Conservation (phyloP, 192 early-diverging fungal species). For the Powellomyces hirtus region DNA sequence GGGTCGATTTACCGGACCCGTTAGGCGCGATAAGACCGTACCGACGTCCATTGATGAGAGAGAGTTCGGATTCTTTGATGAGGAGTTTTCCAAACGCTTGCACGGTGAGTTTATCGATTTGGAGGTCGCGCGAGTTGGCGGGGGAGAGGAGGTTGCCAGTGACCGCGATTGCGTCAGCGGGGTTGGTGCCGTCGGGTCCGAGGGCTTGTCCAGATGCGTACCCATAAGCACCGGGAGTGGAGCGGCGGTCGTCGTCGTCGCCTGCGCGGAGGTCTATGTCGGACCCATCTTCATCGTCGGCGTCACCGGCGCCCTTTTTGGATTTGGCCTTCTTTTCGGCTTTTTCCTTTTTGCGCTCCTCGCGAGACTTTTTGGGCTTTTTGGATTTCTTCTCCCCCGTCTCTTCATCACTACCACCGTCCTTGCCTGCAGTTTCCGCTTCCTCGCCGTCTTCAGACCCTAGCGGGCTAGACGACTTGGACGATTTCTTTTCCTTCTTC, state of each 20-base stretch:
- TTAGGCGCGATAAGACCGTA: slow-evolving; percentile 70
- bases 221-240: slow-evolving; percentile 21
- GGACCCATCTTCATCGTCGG: slow-evolving; percentile 1
- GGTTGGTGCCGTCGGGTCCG: slow-evolving; percentile 30
- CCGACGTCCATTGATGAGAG: slow-evolving; percentile 48
- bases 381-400: slow-evolving; percentile 10
- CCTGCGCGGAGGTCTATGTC: no score
- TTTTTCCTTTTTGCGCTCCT: slow-evolving; percentile 34
- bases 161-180: slow-evolving; percentile 26
- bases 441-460: background rate
- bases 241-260: slow-evolving; percentile 14
- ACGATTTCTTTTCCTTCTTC: background rate
- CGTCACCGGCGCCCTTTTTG: background rate
- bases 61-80: slow-evolving; percentile 31
- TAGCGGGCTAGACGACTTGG: background rate
- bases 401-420: no score
- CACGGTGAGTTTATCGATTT: slow-evolving; percentile 29
- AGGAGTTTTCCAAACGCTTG: slow-evolving; percentile 30
- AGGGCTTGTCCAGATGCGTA: slow-evolving; percentile 29
- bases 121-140: slow-evolving; percentile 27
- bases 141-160: slow-evolving; percentile 32
- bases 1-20: slow-evolving; percentile 69
- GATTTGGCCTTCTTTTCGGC: slow-evolving; percentile 16
- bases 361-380: slow-evolving; percentile 20
- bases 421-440: no score